A percentile compares a stretch with the other conserved stretches of the same genome.
These are phyloP conservation scores for Sicyos edulis DNA, from an alignment of 306 rosid genomes.

Conservation along the genomic window DNA sequence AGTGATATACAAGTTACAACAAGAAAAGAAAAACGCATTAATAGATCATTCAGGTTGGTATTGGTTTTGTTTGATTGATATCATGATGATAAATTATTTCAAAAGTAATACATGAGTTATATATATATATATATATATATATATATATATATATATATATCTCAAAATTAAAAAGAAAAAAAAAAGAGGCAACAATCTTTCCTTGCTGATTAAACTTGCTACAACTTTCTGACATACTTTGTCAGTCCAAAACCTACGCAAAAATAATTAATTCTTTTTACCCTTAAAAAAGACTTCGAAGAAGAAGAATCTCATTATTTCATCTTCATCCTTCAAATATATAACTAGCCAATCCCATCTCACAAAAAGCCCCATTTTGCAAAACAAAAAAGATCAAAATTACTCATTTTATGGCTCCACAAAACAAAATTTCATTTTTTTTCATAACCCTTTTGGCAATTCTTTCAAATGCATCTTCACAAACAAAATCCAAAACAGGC, in stretches of 20 bases:
- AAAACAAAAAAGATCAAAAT: neutral
- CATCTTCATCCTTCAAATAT: neutral
- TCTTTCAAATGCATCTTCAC: neutral
- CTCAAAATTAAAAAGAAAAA: neutral
- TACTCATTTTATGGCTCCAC: neutral
- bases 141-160: no score
- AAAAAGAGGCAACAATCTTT: neutral
- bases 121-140: no score
- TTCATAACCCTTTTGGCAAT: neutral
- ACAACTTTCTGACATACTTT: constrained; percentile 1
- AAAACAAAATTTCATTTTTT: neutral
- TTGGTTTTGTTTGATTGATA: neutral
- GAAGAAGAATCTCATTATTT: neutral
- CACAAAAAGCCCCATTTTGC: neutral
- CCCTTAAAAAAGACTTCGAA: neutral
- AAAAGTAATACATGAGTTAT: neutral
- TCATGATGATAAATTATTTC: neutral
- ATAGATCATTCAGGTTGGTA: neutral
- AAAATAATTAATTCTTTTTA: neutral
- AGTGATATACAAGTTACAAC: neutral
- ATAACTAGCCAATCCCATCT: neutral
- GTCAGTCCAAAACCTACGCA: constrained; percentile 16
- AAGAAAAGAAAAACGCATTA: neutral
- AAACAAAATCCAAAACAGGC: neutral
- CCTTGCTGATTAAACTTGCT: constrained; percentile 8